Base-by-base conservation (phyloP, 106 monocot genomes). In the Phalaenopsis equestris region DNA sequence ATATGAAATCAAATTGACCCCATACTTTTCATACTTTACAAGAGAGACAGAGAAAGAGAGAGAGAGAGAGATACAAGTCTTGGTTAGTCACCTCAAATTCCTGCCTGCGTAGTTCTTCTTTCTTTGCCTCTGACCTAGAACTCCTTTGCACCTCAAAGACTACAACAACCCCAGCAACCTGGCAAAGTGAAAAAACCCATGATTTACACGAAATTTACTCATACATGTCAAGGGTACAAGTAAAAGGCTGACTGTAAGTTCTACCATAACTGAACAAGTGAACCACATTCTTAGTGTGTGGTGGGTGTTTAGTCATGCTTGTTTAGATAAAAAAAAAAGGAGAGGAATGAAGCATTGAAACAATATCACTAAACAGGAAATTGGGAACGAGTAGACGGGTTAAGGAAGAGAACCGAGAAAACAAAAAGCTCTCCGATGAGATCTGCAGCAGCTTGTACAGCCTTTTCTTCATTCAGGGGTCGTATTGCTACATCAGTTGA, bases 101-200 rank as follows among this genome's bases (percentile, higher is more conserved):
- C 74, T 87, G 85, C 67, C 55, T 89, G 17, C 89, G 83, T 42
- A 79, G 61, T 67, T 92, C 92, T 74, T 92, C 92, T 48, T 92
- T 92, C 75, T 84, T 83, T 46, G 94, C 91, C 85, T 94, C 94
- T 78, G 91, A 89, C 45, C 91, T 89, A 58, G 91, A 87, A 84
- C 88, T 91, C 81, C 94, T 87, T 86, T 94, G 94, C 81, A 94
- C 94, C 82, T 94, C 94, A 87, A 88, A 89, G 39, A 94, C 83
- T 56, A 94, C 73, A 82, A 84, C 78, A 72, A n/a, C 88, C 49
- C 86, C 94, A 77, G 88, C 94, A 85, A 94, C 91, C 94, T 94
- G 84, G 6, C 56, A 73, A 77, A 82, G 21, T 14, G 45, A 61
- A 73, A 42, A 23, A 45, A 30, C 57, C 17, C 9, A 79, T 79